Evolutionary conservation across 2,329 filamentous ascomycete species (phyloP).

Genomic region (Colletotrichum somersetense): DNA sequence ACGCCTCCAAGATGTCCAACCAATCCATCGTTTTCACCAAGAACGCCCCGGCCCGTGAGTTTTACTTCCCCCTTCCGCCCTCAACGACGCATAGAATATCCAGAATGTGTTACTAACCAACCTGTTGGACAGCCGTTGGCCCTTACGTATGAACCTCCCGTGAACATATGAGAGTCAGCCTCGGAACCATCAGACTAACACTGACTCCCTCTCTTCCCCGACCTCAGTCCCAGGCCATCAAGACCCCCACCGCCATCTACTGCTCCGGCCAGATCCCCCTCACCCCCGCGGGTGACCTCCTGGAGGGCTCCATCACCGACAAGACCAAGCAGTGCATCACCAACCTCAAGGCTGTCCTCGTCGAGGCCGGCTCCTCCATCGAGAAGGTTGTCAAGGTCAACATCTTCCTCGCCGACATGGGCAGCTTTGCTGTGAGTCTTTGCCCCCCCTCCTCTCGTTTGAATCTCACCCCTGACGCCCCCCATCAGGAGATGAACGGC

Average conservation of each 20-base stretch:
- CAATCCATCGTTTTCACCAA: conserved; percentile 66
- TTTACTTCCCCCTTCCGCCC: background rate
- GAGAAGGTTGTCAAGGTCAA: conserved; percentile 89
- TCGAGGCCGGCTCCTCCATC: conserved; percentile 83
- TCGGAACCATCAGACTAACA: conserved; percentile 29
- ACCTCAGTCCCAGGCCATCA: conserved; percentile 73
- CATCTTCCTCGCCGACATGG: conserved; percentile 94
- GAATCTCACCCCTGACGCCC: background rate
- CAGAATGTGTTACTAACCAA: conserved; percentile 27
- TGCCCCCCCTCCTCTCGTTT: background rate
- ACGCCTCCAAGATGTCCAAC: conserved; percentile 44
- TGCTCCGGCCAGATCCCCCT: conserved; percentile 81
- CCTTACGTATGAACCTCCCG: conserved; percentile 67
- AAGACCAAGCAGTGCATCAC: conserved; percentile 74
- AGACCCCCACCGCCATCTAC: conserved; percentile 74
- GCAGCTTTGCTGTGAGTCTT: conserved; percentile 75
- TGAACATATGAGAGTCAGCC: background rate
- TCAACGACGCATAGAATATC: background rate
- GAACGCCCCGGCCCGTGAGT: conserved; percentile 70
- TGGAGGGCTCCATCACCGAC: conserved; percentile 72
- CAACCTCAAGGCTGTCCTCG: conserved; percentile 87
- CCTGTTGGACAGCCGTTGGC: conserved; percentile 63
- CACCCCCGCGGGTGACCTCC: conserved; percentile 66
- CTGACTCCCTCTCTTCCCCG: conserved; percentile 35
- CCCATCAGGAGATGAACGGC: conserved; percentile 78